These are phyloP conservation scores for Boletus rufocinnamomeus DNA, from an alignment of 768 basidiomycete species.

Conservation along the genomic window DNA sequence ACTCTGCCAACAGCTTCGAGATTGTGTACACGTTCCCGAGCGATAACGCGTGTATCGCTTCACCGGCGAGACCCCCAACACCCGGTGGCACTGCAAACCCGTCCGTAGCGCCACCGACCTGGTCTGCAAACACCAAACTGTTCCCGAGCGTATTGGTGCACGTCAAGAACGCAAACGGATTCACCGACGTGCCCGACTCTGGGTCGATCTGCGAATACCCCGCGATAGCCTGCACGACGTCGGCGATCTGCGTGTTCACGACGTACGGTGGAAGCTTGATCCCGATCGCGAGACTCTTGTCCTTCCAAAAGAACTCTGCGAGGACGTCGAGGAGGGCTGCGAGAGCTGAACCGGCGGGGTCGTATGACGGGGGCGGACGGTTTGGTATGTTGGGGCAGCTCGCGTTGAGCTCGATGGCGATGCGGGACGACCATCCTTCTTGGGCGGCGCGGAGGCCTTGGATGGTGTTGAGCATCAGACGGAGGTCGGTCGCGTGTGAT, in stretches of 20 bases:
- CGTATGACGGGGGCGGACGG: constrained; percentile 68
- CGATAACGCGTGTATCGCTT: constrained; percentile 70
- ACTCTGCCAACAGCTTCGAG: constrained; percentile 48
- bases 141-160: constrained; percentile 83
- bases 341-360: constrained; percentile 44
- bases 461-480: constrained; percentile 58
- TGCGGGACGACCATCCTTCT: constrained; percentile 38
- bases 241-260: constrained; percentile 58
- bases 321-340: constrained; percentile 56
- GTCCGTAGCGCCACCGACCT: constrained; percentile 35
- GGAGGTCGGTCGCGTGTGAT: constrained; percentile 52
- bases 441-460: constrained; percentile 52
- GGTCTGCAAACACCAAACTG: constrained; percentile 61
- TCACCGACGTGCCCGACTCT: constrained; percentile 22
- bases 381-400: constrained; percentile 78
- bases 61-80: constrained; percentile 77
- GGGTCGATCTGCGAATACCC: constrained; percentile 35
- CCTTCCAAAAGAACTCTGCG: constrained; percentile 47
- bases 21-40: constrained; percentile 78
- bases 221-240: constrained; percentile 50
- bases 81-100: constrained; percentile 63
- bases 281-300: constrained; percentile 63
- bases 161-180: constrained; percentile 72
- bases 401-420: constrained; percentile 82
- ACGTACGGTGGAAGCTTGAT: constrained; percentile 81